Evolutionary conservation across 2,329 filamentous ascomycete genomes (phyloP), one percentile per base, ranked within the genome.

Genomic region (Onygenales sp.): DNA sequence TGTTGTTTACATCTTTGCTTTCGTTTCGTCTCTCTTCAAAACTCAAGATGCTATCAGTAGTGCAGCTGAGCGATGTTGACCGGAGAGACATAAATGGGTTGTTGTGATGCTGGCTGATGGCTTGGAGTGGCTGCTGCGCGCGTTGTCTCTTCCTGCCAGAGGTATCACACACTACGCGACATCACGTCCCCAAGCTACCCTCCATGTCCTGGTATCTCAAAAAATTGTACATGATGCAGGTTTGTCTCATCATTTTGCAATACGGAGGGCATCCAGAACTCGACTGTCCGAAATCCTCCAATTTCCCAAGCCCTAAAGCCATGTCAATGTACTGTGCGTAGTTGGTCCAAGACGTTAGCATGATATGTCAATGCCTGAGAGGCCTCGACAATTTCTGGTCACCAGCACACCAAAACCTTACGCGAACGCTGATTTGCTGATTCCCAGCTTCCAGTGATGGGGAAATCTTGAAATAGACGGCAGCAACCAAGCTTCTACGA

Each of bases 351-450:
- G 45, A 27, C 2, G 14, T 37, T 37, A 21, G 17, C 8, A 42
- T 42, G 48, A 50, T 42, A 27, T 50, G 48, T 42, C 48, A 42
- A 10, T 42, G 48, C 39, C 37, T 42, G 37, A 50, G 37, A 50
- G 37, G 48, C 31, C 37, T 50, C n/a, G 33, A 40, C 11, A 40
- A 48, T 27, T 31, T 7, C 45, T 21, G 14, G 14, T 27, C n/a
- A 37, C 33, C 3, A 27, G 8, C 32, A 13, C 33, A n/a, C 45
- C 34, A 21, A 46, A 34, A 46, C 32, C n/a, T 46, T 13, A 6
- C 13, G 11, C 13, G 5, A 2, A 14, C 43, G 7, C 13, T 48
- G n/a, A 37, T 48, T 48, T 13, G 33, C 14, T 48, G 8, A 17
- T 8, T 13, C 21, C 36, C 13, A 39, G 3, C 9, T 39, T 39